Percentiles rank a stretch among this genome's conserved stretches.
Conservation (phyloP, 1,284 basidiomycete genomes). For the Trametes versicolor region DNA sequence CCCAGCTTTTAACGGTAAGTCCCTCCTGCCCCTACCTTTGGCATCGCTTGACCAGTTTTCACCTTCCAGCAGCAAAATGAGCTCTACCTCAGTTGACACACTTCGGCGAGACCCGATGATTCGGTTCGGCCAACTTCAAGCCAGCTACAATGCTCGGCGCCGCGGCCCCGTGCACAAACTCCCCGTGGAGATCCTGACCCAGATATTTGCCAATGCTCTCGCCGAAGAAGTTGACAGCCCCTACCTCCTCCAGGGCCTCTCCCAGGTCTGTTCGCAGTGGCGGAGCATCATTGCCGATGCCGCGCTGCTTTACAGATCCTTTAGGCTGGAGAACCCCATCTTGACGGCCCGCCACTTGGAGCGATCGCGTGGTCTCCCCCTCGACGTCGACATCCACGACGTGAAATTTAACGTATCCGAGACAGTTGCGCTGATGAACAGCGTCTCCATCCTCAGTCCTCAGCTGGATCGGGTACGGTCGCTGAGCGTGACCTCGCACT, state of each 20-base stretch:
- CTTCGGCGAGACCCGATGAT: neutral
- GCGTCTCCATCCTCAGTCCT: neutral
- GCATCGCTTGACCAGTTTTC: too few relatives aligned
- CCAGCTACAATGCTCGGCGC: neutral
- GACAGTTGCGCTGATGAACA: neutral
- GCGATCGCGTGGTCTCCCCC: neutral
- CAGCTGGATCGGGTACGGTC: neutral
- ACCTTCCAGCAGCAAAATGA: too few relatives aligned
- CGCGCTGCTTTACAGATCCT: neutral
- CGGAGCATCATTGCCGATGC: neutral
- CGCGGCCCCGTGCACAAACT: neutral
- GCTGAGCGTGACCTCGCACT: neutral
- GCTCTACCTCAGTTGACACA: too few relatives aligned
- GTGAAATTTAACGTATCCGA: too few relatives aligned
- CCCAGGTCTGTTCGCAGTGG: neutral
- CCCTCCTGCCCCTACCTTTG: too few relatives aligned
- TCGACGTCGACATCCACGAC: neutral
- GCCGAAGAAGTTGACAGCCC: neutral
- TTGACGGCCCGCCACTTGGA: neutral
- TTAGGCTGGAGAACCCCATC: neutral
- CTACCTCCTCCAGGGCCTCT: neutral
- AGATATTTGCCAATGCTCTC: neutral
- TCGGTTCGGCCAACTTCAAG: neutral
- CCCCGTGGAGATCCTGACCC: neutral
- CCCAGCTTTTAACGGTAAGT: too few relatives aligned